Base-by-base conservation (phyloP, 2,329 filamentous ascomycete genomes). In the Alternaria angustiovoidea region DNA sequence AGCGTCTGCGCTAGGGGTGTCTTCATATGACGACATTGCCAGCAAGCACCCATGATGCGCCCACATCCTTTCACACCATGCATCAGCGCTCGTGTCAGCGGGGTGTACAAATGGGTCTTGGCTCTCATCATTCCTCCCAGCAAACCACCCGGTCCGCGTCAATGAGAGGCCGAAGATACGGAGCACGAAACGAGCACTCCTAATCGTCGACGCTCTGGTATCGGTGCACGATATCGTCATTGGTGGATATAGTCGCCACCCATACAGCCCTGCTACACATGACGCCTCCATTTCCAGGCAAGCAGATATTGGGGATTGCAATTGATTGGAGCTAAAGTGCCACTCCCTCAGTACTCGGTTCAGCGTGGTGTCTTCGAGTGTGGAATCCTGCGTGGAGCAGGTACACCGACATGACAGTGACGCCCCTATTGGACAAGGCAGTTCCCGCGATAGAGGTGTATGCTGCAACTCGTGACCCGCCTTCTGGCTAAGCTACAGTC, bases 401-500 rank as follows among this genome's bases (percentile, higher is more conserved):
- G 65, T 71, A 72, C 67, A 51, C 64, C 68, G 64, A 67, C 57
- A 39, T 9, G 46, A 26, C 44, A 20, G 30, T 28, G 36, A 49
- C 22, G 57, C 39, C 46, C 57, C 52, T 52, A 65, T 67, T 63
- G 61, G 61, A 51, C 51, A 57, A 69, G 66, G 65, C 62, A 66
- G 60, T 36, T 63, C 58, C 69, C 69, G 68, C 68, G 57, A 71
- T 68, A 65, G 69, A 54, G 14, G 57, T 47, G 57, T 53, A 60
- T 51, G 61, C 57, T 42, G 62, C 62, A 61, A 64, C 69, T 68
- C 62, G 65, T 66, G 64, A 67, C 65, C 59, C 55, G 65, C 67
- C 63, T 52, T 71, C 61, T 72, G 67, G 69, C 65, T 67, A 71
- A 66, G 66, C 67, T 69, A 59, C 61, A 54, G 49, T 59, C 49